Evolutionary conservation across 805 yeast genomes (phyloP).

Genomic region (Diddensiella santjacobensis): DNA sequence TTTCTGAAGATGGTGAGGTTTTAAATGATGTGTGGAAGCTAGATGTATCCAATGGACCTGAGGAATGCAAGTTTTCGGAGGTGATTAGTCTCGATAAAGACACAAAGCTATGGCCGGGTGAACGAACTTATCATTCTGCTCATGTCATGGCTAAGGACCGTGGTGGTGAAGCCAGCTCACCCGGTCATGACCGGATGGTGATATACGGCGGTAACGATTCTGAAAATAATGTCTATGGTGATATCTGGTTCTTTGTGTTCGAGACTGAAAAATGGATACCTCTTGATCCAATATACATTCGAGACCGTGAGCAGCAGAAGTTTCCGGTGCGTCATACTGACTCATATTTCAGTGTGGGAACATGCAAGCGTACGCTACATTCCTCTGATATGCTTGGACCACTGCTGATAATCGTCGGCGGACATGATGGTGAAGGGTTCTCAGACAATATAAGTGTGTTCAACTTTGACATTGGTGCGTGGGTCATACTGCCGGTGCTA

Average conservation of each 20-base stretch:
- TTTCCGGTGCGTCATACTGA: slow-evolving; percentile 6
- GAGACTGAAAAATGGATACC: slow-evolving; percentile 14
- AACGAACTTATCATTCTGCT: slow-evolving; percentile 22
- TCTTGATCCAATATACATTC: slow-evolving; percentile 7
- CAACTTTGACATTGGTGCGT: slow-evolving; percentile 14
- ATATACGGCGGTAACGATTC: slow-evolving; percentile 22
- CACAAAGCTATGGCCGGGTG: slow-evolving; percentile 20
- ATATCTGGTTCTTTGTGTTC: slow-evolving; percentile 20
- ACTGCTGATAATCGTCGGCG: slow-evolving; percentile 23
- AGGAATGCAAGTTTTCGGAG: slow-evolving; percentile 15
- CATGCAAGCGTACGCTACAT: slow-evolving; percentile 20
- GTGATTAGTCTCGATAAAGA: slow-evolving; percentile 19
- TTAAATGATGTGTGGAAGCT: slow-evolving; percentile 25
- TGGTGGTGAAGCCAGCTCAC: not conserved
- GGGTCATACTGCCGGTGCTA: slow-evolving; percentile 20
- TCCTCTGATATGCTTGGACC: slow-evolving; percentile 15
- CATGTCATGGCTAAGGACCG: slow-evolving; percentile 8
- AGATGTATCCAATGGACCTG: slow-evolving; percentile 8
- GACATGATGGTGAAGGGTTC: slow-evolving; percentile 23
- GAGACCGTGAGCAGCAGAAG: slow-evolving; percentile 3
- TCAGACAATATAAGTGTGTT: slow-evolving; percentile 16
- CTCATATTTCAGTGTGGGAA: not conserved
- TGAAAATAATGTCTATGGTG: slow-evolving; percentile 13
- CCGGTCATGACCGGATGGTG: slow-evolving; percentile 13
- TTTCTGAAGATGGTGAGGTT: slow-evolving; percentile 6